Evolutionary conservation across 148 eudicot genomes (phyloP), one percentile per base, ranked within the genome.

Genomic region (Chenopodium berlandieri): DNA sequence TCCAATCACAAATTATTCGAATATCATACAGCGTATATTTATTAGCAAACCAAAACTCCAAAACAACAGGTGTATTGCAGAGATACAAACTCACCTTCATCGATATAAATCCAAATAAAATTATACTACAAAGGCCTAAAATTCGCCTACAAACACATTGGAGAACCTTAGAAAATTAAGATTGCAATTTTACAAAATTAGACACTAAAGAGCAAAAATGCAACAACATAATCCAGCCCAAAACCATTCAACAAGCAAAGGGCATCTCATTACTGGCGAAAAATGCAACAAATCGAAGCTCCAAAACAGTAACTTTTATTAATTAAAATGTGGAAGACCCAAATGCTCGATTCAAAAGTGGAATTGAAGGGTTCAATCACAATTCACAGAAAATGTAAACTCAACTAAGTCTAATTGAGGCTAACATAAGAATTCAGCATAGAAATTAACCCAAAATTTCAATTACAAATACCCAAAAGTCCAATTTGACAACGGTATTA

Each of bases 381-480:
- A 73, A 4, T 13, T 46, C 60, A 73, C 32, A 73, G 6, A 0
- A 17, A 13, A 40, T 46, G 9, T 19, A 71, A 71, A 71, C 6
- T 37, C 4, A 71, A 71, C 22, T 5, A 40, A 40, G 7, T 40
- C 6, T 37, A 37, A 37, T 0, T 34, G 0, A 65, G 31, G 30
- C 6, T 7, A 72, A 1, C 30, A 47, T 14, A 48, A 25, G 1
- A 47, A 9, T 48, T 46, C 76, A 73, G 14, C 76, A 73, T 52
- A 10, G 2, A 52, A 52, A 52, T 14, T 12, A 56, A 4, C 62
- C 62, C 2, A 17, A 56, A 62, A 1, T 62, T 62, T 62, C 27
- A 62, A 5, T 62, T 8, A 62, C 66, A 62, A 14, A 22, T 62
- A 62, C 66, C 50, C 77, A 77, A 77, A 66, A 80, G 7, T 56